Base-by-base conservation (phyloP, 1,139 yeast genomes). In the Geotrichum reessii region DNA sequence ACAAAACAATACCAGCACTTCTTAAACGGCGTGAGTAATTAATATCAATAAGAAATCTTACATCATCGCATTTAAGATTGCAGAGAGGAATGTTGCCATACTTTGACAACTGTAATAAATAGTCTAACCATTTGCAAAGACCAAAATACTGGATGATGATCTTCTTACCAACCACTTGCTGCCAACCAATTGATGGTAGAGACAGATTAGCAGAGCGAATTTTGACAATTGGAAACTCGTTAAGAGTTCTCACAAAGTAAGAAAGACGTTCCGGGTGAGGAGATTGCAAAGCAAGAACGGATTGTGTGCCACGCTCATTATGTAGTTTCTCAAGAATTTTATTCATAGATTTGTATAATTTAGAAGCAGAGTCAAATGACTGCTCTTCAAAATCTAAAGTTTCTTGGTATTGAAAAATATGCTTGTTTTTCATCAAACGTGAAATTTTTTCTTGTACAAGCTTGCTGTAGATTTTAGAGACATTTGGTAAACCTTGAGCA, bases 181-280 rank as follows among this genome's bases (percentile, higher is more conserved):
- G 96, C 98, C 99, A 93, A 8, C 95, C 91, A 56, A 93, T 74
- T 2, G 95, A 86, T 5, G 96, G 93, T 31, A 90, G 73, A 0
- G 82, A 50, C 71, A 50, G 81, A 69, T 66, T 82, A 85, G 60
- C 81, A 75, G 68, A 58, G 59, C 78, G 78, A 47, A 71, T 63
- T 47, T 65, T 66, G 22, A 90, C 75, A 1, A 82, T 77, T 2
- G 98, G 97, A 65, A 86, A 80, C 44, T 83, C 87, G 5, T 65
- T 65, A 3, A 74, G 55, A 3, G 69, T 61, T 17, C 75, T 61
- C 14, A 74, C 63, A 22, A 67, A 64, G 50, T 68, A 64, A 52
- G 65, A 65, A 33, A 76, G 55, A 52, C 70, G 62, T 3, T 73
- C 70, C 0, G 84, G 69, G 60, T 78, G 81, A 0, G 95, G 90